Base-by-base conservation (phyloP, 1,139 yeast species). In the Nakaseomyces delphensis region DNA sequence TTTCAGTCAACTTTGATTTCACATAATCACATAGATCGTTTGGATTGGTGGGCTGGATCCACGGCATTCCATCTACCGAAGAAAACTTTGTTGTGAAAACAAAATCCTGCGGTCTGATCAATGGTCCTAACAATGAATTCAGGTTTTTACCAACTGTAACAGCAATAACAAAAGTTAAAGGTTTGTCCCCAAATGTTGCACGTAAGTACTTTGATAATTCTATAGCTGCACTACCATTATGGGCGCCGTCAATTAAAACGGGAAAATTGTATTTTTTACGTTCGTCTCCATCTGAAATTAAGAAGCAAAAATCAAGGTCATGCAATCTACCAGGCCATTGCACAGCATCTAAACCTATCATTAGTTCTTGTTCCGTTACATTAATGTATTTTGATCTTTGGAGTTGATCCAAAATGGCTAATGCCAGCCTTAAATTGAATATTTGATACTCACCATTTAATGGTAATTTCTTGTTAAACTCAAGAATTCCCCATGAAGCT, bases 31-130 rank as follows among this genome's bases (percentile, higher is more conserved):
- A 60, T 13, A 82, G 55, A 2, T 64, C 68, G 1, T 57, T 57
- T 0, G 73, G 61, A 2, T 67, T 63, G 48, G 68, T 70, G 2
- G 85, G 65, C 20, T 67, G 55, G 11, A 91, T 77, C 97, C 97
- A 91, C 0, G 96, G 96, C 97, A 89, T 89, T 0, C 84, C 81
- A 13, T 83, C 93, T 0, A 94, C 91, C 1, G 64, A 48, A 1
- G 79, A 73, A 57, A 87, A 91, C 28, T 65, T 57, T 0, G 91
- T 78, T 1, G 81, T 71, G 1, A 81, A 65, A 0, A 87, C 73
- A 1, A 64, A 61, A 54, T 87, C 96, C 1, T 61, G 56, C 0
- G 66, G 59, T 9, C 57, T 55, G 2, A 82, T 57, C 2, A 89
- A 62, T 16, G 75, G 73, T 30, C 66, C 59, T 32, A 87, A 61